phyloP scores from a whole-genome alignment of 202 grass and related monocot genomes.

The Eragrostis tef region DNA sequence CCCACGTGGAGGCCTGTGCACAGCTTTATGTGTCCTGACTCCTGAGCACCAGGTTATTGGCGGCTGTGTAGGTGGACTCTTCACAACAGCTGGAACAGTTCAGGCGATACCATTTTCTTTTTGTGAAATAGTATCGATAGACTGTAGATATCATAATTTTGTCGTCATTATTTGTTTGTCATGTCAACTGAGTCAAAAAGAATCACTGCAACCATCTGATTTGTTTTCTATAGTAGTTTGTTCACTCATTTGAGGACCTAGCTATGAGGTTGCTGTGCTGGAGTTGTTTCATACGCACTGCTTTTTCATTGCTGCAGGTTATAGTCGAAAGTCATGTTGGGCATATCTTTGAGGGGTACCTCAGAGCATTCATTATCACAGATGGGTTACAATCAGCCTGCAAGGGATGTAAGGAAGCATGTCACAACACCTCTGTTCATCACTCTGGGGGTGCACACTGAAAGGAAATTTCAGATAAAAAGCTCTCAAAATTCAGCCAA shows the following conservation, averaged over 20 bases:
- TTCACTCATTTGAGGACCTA: background rate
- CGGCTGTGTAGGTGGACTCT: conserved; percentile 66
- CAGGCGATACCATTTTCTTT: conserved; percentile 50
- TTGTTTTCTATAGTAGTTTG: background rate
- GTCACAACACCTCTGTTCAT: background rate
- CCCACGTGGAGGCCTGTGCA: conserved; percentile 64
- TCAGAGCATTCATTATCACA: too few species aligned
- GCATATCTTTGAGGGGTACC: too few species aligned
- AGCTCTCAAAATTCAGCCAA: background rate
- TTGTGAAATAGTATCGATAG: background rate
- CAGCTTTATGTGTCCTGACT: conserved; percentile 70
- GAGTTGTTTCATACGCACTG: background rate
- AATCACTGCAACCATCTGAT: background rate
- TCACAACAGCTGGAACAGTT: conserved; percentile 74
- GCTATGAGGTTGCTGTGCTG: background rate
- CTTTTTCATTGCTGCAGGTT: conserved; percentile 46
- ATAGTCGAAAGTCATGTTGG: conserved; percentile 71
- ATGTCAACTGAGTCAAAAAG: conserved; percentile 14
- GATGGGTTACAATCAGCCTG: background rate
- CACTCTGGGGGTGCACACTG: background rate
- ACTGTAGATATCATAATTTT: background rate
- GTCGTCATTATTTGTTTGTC: background rate
- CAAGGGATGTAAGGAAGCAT: background rate
- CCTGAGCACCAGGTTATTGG: conserved; percentile 61
- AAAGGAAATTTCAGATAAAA: background rate